Evolutionary conservation across 2,329 filamentous ascomycete species (phyloP), one percentile per base, ranked within the genome.

Genomic region (Aspergillus tamarii): DNA sequence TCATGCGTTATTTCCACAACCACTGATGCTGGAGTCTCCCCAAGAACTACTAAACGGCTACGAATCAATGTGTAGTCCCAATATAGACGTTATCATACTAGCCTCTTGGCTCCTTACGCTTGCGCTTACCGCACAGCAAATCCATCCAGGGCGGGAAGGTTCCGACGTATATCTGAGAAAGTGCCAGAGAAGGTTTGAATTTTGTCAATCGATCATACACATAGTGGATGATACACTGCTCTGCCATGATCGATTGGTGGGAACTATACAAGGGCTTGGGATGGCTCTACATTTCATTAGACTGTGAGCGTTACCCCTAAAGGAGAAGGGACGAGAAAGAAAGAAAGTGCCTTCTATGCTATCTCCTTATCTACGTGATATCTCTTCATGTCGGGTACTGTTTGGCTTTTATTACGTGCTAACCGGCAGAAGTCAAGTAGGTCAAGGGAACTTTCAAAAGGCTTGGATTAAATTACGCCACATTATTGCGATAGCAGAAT

Each of bases 381-480:
- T 32, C 3, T 9, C 1, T 21, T n/a, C 10, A 14, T 11, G 6
- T 10, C 16, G 4, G 7, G 11, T n/a, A 32, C 2, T 21, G 5
- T 12, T 21, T 9, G 3, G 6, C 3, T 32, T 34, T 6, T 5
- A 32, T 4, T 2, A 8, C 2, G 3, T 19, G 8, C 50, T 65
- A 11, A 62, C 36, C 9, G 43, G 48, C 32, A 56, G 34, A 50
- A 78, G 74, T 34, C 72, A 74, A 62, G 68, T 77, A 21, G 72
- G 74, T 10, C 72, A 71, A 30, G 77, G 76, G 3, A 75, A 74
- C 36, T 70, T 79, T 23, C 71, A 74, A 52, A 76, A 74, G 30
- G 69, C 73, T 28, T 81, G 77, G 77, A 65, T 80, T 26, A 70
- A 68, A 26, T 60, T 80, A 21, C 77, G 78, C n/a, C 73, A 77